Evolutionary conservation across 2,329 filamentous ascomycete genomes (phyloP), one percentile per base, ranked within the genome.

Genomic region (Metarhizium guizhouense): DNA sequence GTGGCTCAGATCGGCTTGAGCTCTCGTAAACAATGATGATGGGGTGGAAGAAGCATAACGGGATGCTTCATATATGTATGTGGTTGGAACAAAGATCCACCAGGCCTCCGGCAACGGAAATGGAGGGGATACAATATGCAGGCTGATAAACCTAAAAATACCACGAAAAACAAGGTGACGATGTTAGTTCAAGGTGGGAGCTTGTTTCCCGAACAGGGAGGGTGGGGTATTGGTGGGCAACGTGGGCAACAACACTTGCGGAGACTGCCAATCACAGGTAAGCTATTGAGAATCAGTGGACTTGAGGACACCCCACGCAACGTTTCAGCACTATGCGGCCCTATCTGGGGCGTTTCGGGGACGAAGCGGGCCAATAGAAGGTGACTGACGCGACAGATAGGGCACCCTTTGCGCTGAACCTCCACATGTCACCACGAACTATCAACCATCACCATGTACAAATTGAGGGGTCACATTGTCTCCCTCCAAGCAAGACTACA

Each of bases 321-420:
- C 64, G 66, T 67, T 67, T 55, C 66, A 67, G 61, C 53, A 60
- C 60, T 59, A 57, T 45, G 6, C 52, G 11, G 18, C n/a, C 32
- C 25, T 25, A 25, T 25, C 25, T 25, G 25, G 25, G 25, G 25
- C 25, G 25, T 25, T 25, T 25, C 25, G 25, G 40, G 40, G 40
- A 43, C n/a, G 20, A 47, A 20, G n/a, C 20, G 20, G 13, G 43
- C 43, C 43, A 47, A 47, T 47, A 18, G 43, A n/a, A 4, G 43
- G n/a, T 25, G 7, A 18, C 16, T 18, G 43, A 25, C 18, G 20
- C 0, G n/a, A 6, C n/a, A 47, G 25, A 20, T 20, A 25, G 43
- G 43, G 20, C 45, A 48, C 45, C 25, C 25, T 25, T 25, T 25
- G 25, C 25, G 25, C 25, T 25, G 25, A 25, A 25, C 25, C 25